phyloP scores from a whole-genome alignment of 805 yeast genomes.

The Schizosaccharomyces osmophilus region DNA sequence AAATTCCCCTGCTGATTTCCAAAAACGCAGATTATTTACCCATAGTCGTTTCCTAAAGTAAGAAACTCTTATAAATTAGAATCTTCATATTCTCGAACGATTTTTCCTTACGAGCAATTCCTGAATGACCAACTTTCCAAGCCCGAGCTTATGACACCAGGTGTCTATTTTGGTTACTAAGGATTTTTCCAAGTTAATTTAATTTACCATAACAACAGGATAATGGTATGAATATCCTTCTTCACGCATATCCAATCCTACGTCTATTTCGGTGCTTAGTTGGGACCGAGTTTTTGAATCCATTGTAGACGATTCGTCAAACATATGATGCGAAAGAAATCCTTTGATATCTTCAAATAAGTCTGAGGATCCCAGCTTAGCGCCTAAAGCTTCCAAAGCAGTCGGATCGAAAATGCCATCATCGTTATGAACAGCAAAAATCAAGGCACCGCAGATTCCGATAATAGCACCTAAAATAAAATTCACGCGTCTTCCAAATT shows the following conservation, averaged over 20 bases:
- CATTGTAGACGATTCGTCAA: slow-evolving; percentile 31
- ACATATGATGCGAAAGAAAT: slow-evolving; percentile 40
- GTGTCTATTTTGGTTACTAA: slow-evolving; percentile 18
- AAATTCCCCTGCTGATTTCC: neutral
- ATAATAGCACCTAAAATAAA: slow-evolving; percentile 33
- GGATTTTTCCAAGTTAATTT: neutral
- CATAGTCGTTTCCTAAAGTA: slow-evolving; percentile 81
- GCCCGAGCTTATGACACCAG: slow-evolving; percentile 90
- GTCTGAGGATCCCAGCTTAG: slow-evolving; percentile 31
- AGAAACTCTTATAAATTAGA: slow-evolving; percentile 16
- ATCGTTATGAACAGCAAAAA: slow-evolving; percentile 26
- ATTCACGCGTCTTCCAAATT: slow-evolving; percentile 3
- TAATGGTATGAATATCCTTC: slow-evolving; percentile 31
- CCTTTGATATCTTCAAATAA: slow-evolving; percentile 52
- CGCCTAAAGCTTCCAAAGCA: slow-evolving; percentile 26
- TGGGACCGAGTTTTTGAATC: slow-evolving; percentile 22
- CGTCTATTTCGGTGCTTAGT: slow-evolving; percentile 49
- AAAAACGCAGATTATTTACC: neutral
- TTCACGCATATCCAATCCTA: slow-evolving; percentile 39
- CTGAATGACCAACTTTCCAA: slow-evolving; percentile 77
- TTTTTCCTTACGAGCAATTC: slow-evolving; percentile 31
- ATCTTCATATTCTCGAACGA: neutral
- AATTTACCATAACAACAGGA: slow-evolving; percentile 44
- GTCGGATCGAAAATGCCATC: slow-evolving; percentile 15
- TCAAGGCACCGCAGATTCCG: slow-evolving; percentile 41